A percentile compares a stretch with the other conserved stretches of the same genome.
phyloP scores from a whole-genome alignment of 192 early-diverging fungal species.

The Chytriomyces confervae region DNA sequence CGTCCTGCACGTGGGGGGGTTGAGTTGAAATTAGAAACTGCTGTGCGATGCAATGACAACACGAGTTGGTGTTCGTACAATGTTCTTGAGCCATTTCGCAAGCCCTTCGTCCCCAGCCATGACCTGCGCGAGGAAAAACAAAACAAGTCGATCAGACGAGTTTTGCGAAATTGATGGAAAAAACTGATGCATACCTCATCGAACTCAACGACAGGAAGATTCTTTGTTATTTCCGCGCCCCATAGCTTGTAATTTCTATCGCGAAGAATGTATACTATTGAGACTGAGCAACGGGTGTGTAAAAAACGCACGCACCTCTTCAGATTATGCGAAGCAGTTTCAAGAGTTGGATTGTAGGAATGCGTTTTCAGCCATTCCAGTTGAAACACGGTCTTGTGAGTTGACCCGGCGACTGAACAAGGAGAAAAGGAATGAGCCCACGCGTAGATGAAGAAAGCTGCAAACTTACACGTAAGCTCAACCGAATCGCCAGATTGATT shows the following conservation, averaged over 20 bases:
- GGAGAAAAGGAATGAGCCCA: neutral
- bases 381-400: constrained; percentile 64
- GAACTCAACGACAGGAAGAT: constrained; percentile 56
- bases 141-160: neutral
- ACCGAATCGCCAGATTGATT: constrained; percentile 4
- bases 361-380: constrained; percentile 70
- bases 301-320: neutral
- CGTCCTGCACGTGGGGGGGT: constrained; percentile 49
- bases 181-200: constrained; percentile 57
- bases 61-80: constrained; percentile 37
- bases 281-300: neutral
- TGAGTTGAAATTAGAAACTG: constrained; percentile 1
- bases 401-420: constrained; percentile 29
- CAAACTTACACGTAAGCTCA: constrained; percentile 31
- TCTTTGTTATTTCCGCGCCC: constrained; percentile 46
- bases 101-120: constrained; percentile 74
- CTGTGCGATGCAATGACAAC: neutral
- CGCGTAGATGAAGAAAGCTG: neutral
- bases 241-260: constrained; percentile 39
- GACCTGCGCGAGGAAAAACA: constrained; percentile 12
- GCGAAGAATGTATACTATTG: neutral
- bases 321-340: constrained; percentile 18
- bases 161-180: neutral
- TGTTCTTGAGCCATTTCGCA: constrained; percentile 68
- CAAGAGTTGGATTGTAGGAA: constrained; percentile 66